A percentile compares a stretch with the other conserved stretches of the same genome.
Evolutionary conservation across 768 basidiomycete genomes (phyloP).

Genomic region (Candolleomyces aberdarensis): DNA sequence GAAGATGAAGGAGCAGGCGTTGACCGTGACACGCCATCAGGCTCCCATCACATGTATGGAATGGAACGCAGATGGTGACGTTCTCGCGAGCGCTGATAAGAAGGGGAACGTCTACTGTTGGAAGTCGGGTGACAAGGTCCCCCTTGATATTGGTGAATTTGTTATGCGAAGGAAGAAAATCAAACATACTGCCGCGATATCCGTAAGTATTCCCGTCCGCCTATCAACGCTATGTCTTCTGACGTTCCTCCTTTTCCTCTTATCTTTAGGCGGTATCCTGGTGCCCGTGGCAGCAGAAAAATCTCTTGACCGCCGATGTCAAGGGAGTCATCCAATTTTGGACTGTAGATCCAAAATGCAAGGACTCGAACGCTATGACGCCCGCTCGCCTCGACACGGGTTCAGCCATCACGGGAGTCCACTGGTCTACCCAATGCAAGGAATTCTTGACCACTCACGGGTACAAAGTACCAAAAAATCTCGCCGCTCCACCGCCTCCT

Average conservation of each 20-base stretch:
- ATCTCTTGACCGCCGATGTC: conserved; percentile 75
- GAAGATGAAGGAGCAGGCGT: conserved; percentile 58
- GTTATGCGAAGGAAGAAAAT: conserved; percentile 59
- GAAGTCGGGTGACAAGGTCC: conserved; percentile 56
- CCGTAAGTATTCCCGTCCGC: conserved; percentile 2
- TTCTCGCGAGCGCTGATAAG: conserved; percentile 76
- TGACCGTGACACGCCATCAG: conserved; percentile 66
- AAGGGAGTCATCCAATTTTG: conserved; percentile 54
- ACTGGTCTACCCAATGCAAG: conserved; percentile 78
- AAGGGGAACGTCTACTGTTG: conserved; percentile 75
- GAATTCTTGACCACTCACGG: conserved; percentile 85
- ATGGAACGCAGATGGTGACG: conserved; percentile 65
- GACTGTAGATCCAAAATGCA: conserved; percentile 43
- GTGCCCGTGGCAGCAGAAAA: conserved; percentile 83
- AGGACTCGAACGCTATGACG: conserved; percentile 32
- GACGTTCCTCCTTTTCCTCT: neutral
- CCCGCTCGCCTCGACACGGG: conserved; percentile 46
- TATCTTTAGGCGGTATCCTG: conserved; percentile 71
- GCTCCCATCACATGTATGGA: conserved; percentile 59
- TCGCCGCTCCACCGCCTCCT: neutral
- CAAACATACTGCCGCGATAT: conserved; percentile 52
- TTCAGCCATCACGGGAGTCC: conserved; percentile 64
- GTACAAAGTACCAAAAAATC: conserved; percentile 4
- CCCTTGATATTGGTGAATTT: conserved; percentile 54
- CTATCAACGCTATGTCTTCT: neutral